Evolutionary conservation across 768 basidiomycete species (phyloP).

Genomic region (Punctularia strigosozonata): DNA sequence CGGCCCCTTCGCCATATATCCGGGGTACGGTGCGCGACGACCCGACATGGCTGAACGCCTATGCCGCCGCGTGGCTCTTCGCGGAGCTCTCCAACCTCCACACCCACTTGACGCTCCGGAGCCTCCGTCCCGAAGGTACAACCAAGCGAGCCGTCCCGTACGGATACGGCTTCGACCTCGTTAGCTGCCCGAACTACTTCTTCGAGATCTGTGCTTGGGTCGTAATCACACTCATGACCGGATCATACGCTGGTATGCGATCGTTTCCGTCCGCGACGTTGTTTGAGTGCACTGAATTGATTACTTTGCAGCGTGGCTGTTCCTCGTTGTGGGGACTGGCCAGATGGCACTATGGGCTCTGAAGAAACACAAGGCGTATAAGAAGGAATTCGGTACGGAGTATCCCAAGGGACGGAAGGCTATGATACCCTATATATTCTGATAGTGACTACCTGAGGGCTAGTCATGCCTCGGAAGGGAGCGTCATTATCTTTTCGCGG

Average conservation of each 20-base stretch:
- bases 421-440: slow-evolving; percentile 67
- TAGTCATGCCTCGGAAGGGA: no score
- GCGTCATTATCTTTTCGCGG: no score
- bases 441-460: no score
- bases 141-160: slow-evolving; percentile 74
- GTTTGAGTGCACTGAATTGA: background rate
- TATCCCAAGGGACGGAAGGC: slow-evolving; percentile 68
- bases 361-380: slow-evolving; percentile 85
- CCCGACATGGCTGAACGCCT: slow-evolving; percentile 54
- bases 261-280: slow-evolving; percentile 2
- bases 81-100: slow-evolving; percentile 76
- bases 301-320: slow-evolving; percentile 41
- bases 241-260: slow-evolving; percentile 44
- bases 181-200: slow-evolving; percentile 90
- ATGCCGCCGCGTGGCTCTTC: slow-evolving; percentile 60
- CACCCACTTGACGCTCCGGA: slow-evolving; percentile 73
- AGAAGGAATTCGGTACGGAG: slow-evolving; percentile 85
- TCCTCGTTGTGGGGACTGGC: slow-evolving; percentile 43
- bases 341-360: slow-evolving; percentile 83
- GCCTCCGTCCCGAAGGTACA: slow-evolving; percentile 72
- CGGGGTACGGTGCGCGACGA: slow-evolving; percentile 52
- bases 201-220: slow-evolving; percentile 80
- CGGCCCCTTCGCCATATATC: slow-evolving; percentile 50
- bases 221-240: slow-evolving; percentile 63
- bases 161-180: slow-evolving; percentile 86